These are phyloP conservation scores for Jacaranda copaia DNA, from an alignment of 257 asterid species.

Conservation along the genomic window DNA sequence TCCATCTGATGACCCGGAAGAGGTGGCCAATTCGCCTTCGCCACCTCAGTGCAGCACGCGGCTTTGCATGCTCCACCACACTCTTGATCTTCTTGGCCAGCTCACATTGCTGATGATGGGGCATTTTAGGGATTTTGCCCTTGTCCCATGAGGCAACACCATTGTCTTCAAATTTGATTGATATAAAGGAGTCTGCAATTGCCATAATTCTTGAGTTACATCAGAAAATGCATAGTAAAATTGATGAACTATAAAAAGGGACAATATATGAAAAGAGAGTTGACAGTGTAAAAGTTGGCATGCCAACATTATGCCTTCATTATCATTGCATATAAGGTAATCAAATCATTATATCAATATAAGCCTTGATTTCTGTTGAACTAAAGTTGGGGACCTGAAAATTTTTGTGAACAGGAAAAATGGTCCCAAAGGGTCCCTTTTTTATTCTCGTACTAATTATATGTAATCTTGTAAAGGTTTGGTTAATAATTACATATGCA, in stretches of 20 bases:
- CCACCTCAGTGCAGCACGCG: conserved; percentile 67
- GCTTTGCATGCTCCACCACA: conserved; percentile 63
- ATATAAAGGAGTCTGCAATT: conserved; percentile 79
- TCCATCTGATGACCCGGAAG: conserved; percentile 72
- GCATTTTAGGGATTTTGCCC: conserved; percentile 36
- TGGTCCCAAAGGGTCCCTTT: conserved; percentile 15
- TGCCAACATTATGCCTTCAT: too few relatives aligned
- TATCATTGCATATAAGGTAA: too few relatives aligned
- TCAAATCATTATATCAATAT: too few relatives aligned
- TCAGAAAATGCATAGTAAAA: too few relatives aligned
- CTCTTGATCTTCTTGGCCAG: conserved; percentile 43
- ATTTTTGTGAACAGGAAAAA: too few relatives aligned
- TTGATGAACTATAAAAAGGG: too few relatives aligned
- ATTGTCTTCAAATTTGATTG: conserved; percentile 82
- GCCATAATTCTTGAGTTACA: neutral
- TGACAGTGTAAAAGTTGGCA: neutral
- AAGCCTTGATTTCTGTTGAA: too few relatives aligned
- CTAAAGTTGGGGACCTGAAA: too few relatives aligned
- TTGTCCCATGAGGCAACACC: conserved; percentile 66
- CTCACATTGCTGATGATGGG: conserved; percentile 31
- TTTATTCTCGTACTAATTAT: conserved; percentile 23
- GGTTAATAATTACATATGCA: neutral
- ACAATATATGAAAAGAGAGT: neutral
- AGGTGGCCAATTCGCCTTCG: conserved; percentile 77
- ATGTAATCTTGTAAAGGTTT: conserved; percentile 25